These are phyloP conservation scores for Sextonia rubra DNA, from an alignment of 164 flowering plant genomes.

Conservation along the genomic window DNA sequence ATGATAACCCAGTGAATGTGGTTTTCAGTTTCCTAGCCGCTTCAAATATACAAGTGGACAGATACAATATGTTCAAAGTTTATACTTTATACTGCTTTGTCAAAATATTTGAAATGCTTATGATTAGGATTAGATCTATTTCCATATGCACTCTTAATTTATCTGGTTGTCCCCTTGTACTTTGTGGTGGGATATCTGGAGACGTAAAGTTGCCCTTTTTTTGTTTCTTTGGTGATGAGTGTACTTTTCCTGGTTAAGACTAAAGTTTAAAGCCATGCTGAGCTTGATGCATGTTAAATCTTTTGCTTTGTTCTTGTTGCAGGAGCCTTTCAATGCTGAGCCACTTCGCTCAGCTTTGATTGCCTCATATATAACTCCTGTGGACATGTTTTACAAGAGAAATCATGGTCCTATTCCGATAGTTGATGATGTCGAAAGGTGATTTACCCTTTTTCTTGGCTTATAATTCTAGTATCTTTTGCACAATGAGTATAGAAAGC, in stretches of 20 bases:
- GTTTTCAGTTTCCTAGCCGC: background rate
- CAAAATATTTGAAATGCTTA: background rate
- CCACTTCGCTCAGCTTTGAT: conserved; percentile 75
- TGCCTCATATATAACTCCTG: conserved; percentile 85
- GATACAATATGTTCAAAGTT: too few relatives aligned
- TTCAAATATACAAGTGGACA: background rate
- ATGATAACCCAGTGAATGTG: background rate
- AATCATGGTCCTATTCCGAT: conserved; percentile 97
- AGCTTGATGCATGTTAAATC: background rate
- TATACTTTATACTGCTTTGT: background rate
- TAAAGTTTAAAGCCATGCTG: background rate
- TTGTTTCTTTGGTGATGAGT: background rate
- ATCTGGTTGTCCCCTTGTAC: background rate
- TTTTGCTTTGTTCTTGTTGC: conserved; percentile 15
- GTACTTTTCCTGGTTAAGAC: background rate
- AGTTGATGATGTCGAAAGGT: conserved; percentile 88
- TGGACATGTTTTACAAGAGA: conserved; percentile 92
- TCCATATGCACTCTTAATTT: background rate
- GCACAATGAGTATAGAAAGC: background rate
- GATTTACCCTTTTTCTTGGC: background rate
- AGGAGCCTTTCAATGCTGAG: conserved; percentile 98
- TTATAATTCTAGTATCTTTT: background rate
- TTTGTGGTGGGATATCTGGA: background rate
- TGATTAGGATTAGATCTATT: background rate
- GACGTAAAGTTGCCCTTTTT: background rate